These are phyloP conservation scores for maize (Zea mays) DNA, from an alignment of 176 grass and related monocot species.

Conservation along the genomic window Zm-B73-REFERENCE-NAM-5.0 NC_050104.1:134902001-134902500, in stretches of 20 bases:
- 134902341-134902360: conserved; percentile 32
- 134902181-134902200: conserved; percentile 34
- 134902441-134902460: no score
- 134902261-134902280: not conserved
- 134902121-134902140: not conserved
- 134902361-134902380: conserved; percentile 25
- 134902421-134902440: not conserved
- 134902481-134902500: not conserved
- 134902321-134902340: conserved; percentile 19
- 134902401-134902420: conserved; percentile 36
- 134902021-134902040: conserved; percentile 9
- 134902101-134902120: not conserved
- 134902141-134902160: not conserved
- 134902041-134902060: not conserved
- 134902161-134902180: not conserved
- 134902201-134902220: conserved; percentile 91
- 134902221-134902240: conserved; percentile 48
- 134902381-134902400: conserved; percentile 14
- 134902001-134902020: conserved; percentile 54
- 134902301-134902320: conserved; percentile 19
- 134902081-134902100: conserved; percentile 24
- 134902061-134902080: not conserved
- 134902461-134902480: not conserved
- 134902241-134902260: conserved; percentile 18
- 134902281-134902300: conserved; percentile 4